A percentile compares a stretch with the other conserved stretches of the same genome.
Conservation (phyloP, 1,284 basidiomycete species). For the Lentinula novae-zelandiae region DNA sequence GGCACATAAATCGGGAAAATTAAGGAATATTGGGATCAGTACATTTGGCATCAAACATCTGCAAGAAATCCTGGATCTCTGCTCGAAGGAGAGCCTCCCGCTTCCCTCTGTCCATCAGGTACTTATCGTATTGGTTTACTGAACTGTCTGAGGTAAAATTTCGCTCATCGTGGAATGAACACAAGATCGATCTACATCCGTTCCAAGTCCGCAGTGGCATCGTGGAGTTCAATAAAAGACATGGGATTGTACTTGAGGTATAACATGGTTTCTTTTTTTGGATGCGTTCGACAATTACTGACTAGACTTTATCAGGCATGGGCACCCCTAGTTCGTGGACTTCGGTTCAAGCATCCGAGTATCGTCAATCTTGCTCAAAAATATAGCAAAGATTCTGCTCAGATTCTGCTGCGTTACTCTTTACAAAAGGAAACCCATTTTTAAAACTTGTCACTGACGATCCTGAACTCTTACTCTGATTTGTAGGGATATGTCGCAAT, state of each 20-base stretch:
- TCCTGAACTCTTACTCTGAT: neutral
- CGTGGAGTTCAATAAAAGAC: slow-evolving; percentile 53
- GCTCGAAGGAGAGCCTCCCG: slow-evolving; percentile 33
- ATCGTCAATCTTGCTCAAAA: slow-evolving; percentile 41
- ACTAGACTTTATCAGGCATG: slow-evolving; percentile 37
- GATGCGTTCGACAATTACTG: slow-evolving; percentile 1
- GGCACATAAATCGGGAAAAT: slow-evolving; percentile 55
- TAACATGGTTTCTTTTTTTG: neutral
- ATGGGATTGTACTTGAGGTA: slow-evolving; percentile 66
- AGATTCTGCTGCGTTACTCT: slow-evolving; percentile 72
- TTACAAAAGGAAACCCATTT: slow-evolving; percentile 62
- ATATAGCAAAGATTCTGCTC: slow-evolving; percentile 59
- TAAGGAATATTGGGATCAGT: slow-evolving; percentile 67
- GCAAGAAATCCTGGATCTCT: slow-evolving; percentile 46
- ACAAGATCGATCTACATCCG: slow-evolving; percentile 63
- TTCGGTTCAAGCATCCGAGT: slow-evolving; percentile 46
- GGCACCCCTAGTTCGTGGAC: slow-evolving; percentile 48
- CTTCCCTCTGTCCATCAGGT: slow-evolving; percentile 69
- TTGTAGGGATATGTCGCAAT: slow-evolving; percentile 52
- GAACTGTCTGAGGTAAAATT: neutral
- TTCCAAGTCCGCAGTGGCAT: slow-evolving; percentile 69
- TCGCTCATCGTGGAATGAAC: neutral
- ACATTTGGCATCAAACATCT: slow-evolving; percentile 70
- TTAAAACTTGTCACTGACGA: neutral
- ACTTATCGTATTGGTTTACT: slow-evolving; percentile 8